Evolutionary conservation across 495 filamentous ascomycete genomes (phyloP).

Genomic region (Tuber aestivum): DNA sequence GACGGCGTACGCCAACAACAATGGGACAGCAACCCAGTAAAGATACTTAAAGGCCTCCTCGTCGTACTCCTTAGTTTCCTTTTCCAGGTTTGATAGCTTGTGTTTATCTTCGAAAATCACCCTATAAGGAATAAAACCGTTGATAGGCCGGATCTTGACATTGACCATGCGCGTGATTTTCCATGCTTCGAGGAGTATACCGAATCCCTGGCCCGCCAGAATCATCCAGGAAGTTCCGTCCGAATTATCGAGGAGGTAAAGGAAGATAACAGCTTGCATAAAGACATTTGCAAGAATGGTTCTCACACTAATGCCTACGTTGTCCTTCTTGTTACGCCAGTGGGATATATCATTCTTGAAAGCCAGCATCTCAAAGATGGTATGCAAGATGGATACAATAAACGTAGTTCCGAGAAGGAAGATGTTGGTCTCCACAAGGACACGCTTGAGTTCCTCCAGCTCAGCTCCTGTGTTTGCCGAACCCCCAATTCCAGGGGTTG

Average conservation of each 20-base stretch:
- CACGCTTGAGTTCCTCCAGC: constrained; percentile 91
- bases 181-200: constrained; percentile 93
- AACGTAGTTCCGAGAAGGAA: constrained; percentile 80
- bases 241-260: constrained; percentile 97
- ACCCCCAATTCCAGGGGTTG: constrained; percentile 51
- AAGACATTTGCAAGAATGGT: constrained; percentile 96
- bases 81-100: constrained; percentile 85
- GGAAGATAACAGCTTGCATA: constrained; percentile 94
- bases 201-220: constrained; percentile 81
- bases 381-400: constrained; percentile 80
- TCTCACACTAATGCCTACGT: constrained; percentile 88
- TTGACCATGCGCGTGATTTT: constrained; percentile 97
- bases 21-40: constrained; percentile 81
- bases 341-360: constrained; percentile 97
- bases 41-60: constrained; percentile 95
- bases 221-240: constrained; percentile 99
- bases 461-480: constrained; percentile 53
- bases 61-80: constrained; percentile 98
- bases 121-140: constrained; percentile 71
- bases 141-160: constrained; percentile 69
- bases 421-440: constrained; percentile 88
- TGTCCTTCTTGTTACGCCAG: constrained; percentile 99
- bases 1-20: constrained; percentile 77
- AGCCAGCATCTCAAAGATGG: constrained; percentile 89
- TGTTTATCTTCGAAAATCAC: constrained; percentile 95